phyloP scores from a whole-genome alignment of 2,329 filamentous ascomycete genomes.

The Hypoxylon sp. region DNA sequence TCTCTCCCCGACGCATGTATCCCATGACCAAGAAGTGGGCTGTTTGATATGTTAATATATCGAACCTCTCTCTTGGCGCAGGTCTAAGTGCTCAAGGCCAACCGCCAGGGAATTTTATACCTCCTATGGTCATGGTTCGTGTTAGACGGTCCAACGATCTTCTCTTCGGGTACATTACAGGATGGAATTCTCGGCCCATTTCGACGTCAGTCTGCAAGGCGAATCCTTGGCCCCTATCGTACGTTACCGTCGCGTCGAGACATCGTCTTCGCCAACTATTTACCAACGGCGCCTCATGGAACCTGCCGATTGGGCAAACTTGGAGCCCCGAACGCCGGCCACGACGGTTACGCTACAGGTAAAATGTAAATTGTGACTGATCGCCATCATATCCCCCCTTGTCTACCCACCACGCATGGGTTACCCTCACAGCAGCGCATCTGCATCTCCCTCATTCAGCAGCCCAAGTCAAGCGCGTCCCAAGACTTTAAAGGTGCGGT shows the following conservation, averaged over 20 bases:
- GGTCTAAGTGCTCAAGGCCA: slow-evolving; percentile 13
- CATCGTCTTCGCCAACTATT: slow-evolving; percentile 13
- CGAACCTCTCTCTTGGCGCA: slow-evolving; percentile 14
- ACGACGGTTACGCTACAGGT: slow-evolving; percentile 29
- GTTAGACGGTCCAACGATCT: not conserved
- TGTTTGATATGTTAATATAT: slow-evolving; percentile 25
- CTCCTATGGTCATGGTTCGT: slow-evolving; percentile 9
- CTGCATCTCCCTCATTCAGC: slow-evolving; percentile 21
- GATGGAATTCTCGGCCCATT: slow-evolving; percentile 18
- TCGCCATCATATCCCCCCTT: slow-evolving; percentile 30
- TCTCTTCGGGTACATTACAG: slow-evolving; percentile 14
- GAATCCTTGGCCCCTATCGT: slow-evolving; percentile 22
- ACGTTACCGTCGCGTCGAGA: slow-evolving; percentile 20
- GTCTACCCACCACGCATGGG: slow-evolving; percentile 27
- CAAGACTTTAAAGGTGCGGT: slow-evolving; percentile 32
- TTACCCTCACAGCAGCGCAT: slow-evolving; percentile 28
- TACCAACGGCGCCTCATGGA: slow-evolving; percentile 34
- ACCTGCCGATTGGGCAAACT: slow-evolving; percentile 36
- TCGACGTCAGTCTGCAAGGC: slow-evolving; percentile 27
- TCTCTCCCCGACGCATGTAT: slow-evolving; percentile 18
- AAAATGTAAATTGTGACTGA: slow-evolving; percentile 37
- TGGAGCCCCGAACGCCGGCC: slow-evolving; percentile 17
- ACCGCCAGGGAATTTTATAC: slow-evolving; percentile 6
- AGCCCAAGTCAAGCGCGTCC: slow-evolving; percentile 25
- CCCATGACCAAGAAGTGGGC: slow-evolving; percentile 21